A percentile compares a stretch with the other conserved stretches of the same genome.
phyloP scores from a whole-genome alignment of 257 asterid species.

The Lycium barbarum region DNA sequence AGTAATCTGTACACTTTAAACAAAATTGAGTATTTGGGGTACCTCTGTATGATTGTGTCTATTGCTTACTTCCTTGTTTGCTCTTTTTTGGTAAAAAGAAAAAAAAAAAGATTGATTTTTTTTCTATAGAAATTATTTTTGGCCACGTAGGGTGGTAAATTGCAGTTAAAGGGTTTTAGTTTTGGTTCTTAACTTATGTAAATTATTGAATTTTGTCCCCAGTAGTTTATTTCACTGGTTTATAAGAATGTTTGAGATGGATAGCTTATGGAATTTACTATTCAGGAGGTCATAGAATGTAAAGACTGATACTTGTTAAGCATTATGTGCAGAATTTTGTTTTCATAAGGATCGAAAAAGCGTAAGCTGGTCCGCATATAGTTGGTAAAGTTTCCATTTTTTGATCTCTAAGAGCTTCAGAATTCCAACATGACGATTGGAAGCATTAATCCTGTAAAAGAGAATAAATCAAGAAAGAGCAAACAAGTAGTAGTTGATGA shows the following conservation, averaged over 20 bases:
- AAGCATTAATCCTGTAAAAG: slow-evolving; percentile 43
- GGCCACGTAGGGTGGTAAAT: background rate
- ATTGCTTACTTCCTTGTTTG: background rate
- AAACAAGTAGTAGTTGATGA: slow-evolving; percentile 56
- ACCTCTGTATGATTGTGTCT: background rate
- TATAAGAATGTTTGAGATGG: background rate
- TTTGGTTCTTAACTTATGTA: background rate
- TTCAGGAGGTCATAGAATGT: slow-evolving; percentile 12
- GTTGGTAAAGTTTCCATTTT: slow-evolving; percentile 26
- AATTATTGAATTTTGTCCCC: background rate
- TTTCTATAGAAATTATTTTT: background rate
- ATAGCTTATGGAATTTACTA: slow-evolving; percentile 1
- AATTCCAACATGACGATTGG: slow-evolving; percentile 57
- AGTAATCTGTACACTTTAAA: background rate
- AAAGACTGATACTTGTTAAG: slow-evolving; percentile 26
- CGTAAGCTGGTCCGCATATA: slow-evolving; percentile 19
- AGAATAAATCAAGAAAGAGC: slow-evolving; percentile 56
- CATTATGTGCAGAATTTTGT: slow-evolving; percentile 45
- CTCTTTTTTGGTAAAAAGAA: background rate
- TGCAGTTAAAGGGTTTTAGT: background rate
- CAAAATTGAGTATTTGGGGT: background rate
- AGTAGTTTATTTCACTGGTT: background rate
- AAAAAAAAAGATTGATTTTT: background rate
- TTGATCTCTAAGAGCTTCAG: background rate
- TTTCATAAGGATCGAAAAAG: slow-evolving; percentile 32